phyloP scores from a whole-genome alignment of 169 alveolate genomes.

The Plasmodium chabaudi region DNA sequence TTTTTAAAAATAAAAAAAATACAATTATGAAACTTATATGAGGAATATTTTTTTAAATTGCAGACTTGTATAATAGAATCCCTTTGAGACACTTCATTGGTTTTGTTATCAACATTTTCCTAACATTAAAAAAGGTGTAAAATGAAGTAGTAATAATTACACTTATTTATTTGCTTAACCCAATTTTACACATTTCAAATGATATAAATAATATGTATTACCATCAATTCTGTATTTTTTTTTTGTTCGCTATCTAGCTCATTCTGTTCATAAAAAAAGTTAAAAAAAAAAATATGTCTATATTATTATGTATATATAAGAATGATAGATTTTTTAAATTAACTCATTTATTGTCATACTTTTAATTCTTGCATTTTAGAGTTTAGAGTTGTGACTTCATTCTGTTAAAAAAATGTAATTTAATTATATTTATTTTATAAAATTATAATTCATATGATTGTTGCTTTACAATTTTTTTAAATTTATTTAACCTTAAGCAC shows the following conservation, averaged over 20 bases:
- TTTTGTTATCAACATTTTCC: slow-evolving; percentile 34
- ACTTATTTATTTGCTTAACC: background rate
- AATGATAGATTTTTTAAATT: no score
- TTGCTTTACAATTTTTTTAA: background rate
- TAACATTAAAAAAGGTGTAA: slow-evolving; percentile 2
- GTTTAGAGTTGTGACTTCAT: slow-evolving; percentile 19
- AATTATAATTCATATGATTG: no score
- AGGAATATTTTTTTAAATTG: background rate
- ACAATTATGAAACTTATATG: background rate
- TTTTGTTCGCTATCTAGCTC: slow-evolving; percentile 16
- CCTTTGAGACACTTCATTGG: slow-evolving; percentile 31
- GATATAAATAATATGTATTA: background rate
- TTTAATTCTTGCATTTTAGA: slow-evolving; percentile 35
- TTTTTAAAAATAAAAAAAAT: background rate
- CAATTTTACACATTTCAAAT: no score
- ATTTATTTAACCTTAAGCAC: background rate
- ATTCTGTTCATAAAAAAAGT: slow-evolving; percentile 1
- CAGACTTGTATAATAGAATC: slow-evolving; percentile 55
- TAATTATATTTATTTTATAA: no score
- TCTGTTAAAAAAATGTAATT: slow-evolving; percentile 2
- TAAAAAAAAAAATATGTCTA: background rate
- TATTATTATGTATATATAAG: no score
- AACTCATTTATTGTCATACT: background rate
- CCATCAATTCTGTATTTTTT: slow-evolving; percentile 16
- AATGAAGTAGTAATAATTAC: background rate